Base-by-base conservation (phyloP, 208 protist genomes). In the Jaenimonas drosophilae region DNA sequence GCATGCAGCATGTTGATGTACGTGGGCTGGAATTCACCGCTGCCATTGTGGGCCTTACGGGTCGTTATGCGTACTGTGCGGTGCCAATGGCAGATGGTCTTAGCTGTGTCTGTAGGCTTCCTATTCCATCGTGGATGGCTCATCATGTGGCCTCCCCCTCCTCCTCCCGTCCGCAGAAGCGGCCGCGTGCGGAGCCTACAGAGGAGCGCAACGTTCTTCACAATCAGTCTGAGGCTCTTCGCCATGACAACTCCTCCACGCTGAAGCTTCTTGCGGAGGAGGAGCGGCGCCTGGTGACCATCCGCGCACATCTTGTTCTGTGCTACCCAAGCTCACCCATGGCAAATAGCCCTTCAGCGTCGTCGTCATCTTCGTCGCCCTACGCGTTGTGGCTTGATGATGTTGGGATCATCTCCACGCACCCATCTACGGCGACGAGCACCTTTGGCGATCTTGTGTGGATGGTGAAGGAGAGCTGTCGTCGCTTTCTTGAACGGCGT, bases 51-150 rank as follows among this genome's bases (percentile, higher is more conserved):
- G 84, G 54, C 5, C 37, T 52, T 36, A 85, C 76, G 17, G 32
- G 45, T 19, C 84, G 70, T 9, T 92, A 85, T 61, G 74, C 74
- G 7, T 88, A 88, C 50, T 30, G 87, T 11, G 84, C 65, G 0
- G 67, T 82, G 20, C 81, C 80, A 11, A 7, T 20, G n/a, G 14
- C 37, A 17, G 16, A 6, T 7, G 9, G n/a, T n/a, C n/a, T 20
- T 7, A 20, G n/a, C 19, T 21, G 9, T 11, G 7, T 24, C 37
- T 42, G 37, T 21, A 25, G n/a, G 37, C 37, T 7, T 7, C 16
- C 6, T 11, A 25, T 7, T 20, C 37, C 9, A 17, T 42, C 37
- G 16, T 21, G 6, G 37, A 42, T 25, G 37, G n/a, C 37, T 20
- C 23, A 7, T 34, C 31, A 16, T 14, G 14, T 19, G 30, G 38